Base-by-base conservation (phyloP, 345 rosid species). In the Syzygium jambos region DNA sequence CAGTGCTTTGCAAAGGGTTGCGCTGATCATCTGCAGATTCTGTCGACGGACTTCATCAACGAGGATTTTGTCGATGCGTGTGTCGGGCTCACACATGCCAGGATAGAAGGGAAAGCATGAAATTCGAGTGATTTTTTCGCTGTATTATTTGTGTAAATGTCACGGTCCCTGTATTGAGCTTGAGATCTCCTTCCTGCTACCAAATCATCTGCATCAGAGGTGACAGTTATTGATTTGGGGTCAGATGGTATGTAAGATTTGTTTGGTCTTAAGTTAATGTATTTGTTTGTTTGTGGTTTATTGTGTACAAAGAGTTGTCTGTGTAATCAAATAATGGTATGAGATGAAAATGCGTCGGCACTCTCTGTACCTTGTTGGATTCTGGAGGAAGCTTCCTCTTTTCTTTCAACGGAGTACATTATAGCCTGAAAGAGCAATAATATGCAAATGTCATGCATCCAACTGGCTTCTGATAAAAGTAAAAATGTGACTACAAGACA, bases 51-150 rank as follows among this genome's bases (percentile, higher is more conserved):
- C 90, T 98, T 96, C 78, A 95, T 98, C 11, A 96, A 94, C 52
- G 94, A 90, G 84, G 98, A 95, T 46, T 98, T 98, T 87, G 99
- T 98, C 17, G 97, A 96, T 88, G 98, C 99, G 2, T 96, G 98
- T 41, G 95, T 92, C 43, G 98, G 97, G 0, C 73, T 96, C 80
- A 95, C 99, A 4, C 92, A 82, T 27, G 98, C 98, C 2, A 95
- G 99, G 90, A 78, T 93, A 25, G 91, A 95, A 90, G 96, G 96
- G 55, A 93, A 91, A 90, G 94, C 94, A 65, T 96, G 88, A 93
- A 68, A 49, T 73, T 73, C 2, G 2, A 2, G 4, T 57, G 49
- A 9, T 38, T 73, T 73, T 73, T 43, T 73, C 49, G 0, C 49
- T 73, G 82, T 21, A 73, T 55, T 38, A 10, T 73, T 22, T 38